A percentile compares a stretch with the other conserved stretches of the same genome.
phyloP scores from a whole-genome alignment of 2,329 filamentous ascomycete genomes.

The Colletotrichum euphorbiae region DNA sequence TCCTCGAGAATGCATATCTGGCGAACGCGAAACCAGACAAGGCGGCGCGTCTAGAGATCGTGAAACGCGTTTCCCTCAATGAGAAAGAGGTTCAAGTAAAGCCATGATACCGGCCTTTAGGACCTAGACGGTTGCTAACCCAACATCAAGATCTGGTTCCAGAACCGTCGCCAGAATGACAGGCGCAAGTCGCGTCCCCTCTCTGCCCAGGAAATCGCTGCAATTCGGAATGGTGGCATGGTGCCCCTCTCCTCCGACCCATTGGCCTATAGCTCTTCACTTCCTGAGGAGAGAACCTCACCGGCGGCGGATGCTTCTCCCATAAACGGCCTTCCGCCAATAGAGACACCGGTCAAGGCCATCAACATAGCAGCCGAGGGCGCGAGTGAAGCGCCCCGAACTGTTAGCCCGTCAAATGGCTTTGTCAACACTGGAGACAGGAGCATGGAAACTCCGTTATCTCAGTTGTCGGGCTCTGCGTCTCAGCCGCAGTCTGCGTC shows the following conservation, averaged over 20 bases:
- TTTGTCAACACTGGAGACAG: background rate
- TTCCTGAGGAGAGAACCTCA: conserved; percentile 34
- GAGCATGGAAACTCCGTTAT: conserved; percentile 22
- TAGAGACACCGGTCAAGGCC: conserved; percentile 26
- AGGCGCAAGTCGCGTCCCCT: conserved; percentile 88
- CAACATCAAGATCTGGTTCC: conserved; percentile 89
- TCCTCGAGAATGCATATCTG: conserved; percentile 87
- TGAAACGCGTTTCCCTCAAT: conserved; percentile 85
- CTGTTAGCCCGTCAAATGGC: conserved; percentile 12
- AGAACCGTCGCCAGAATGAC: conserved; percentile 93
- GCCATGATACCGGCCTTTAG: background rate
- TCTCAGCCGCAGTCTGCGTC: conserved; percentile 43
- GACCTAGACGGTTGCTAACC: conserved; percentile 14
- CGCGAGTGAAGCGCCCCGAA: background rate
- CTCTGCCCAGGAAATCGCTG: conserved; percentile 79
- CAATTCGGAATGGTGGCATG: conserved; percentile 67
- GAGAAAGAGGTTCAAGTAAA: conserved; percentile 96
- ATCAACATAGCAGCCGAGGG: background rate
- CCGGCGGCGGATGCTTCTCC: conserved; percentile 7
- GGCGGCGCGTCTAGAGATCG: conserved; percentile 84
- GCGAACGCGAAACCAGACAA: conserved; percentile 93
- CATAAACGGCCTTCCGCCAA: background rate
- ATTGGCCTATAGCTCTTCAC: conserved; percentile 46
- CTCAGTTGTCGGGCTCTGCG: conserved; percentile 23
- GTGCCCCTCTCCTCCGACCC: conserved; percentile 63